Percentiles rank a stretch among this genome's conserved stretches.
phyloP scores from a whole-genome alignment of 352 stramenopile species.

The Phytophthora constricta region DNA sequence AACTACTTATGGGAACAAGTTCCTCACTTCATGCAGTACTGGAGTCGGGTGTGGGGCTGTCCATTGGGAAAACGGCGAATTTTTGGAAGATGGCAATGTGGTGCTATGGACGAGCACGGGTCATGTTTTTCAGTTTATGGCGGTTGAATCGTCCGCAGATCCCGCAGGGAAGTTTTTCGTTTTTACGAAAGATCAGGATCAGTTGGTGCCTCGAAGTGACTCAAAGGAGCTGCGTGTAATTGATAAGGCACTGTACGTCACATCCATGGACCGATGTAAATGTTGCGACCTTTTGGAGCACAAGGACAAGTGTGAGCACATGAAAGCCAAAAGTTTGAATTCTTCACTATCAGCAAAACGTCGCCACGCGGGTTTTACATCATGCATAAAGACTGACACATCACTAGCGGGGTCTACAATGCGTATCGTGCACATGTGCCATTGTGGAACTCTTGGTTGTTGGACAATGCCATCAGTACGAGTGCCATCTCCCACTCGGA shows the following conservation, averaged over 20 bases:
- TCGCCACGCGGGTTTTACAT: slow-evolving; percentile 54
- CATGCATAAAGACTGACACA: slow-evolving; percentile 37
- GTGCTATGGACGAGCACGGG: slow-evolving; percentile 75
- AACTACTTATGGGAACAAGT: slow-evolving; percentile 12
- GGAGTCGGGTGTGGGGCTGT: slow-evolving; percentile 25
- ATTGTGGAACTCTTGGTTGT: slow-evolving; percentile 54
- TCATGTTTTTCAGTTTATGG: slow-evolving; percentile 70
- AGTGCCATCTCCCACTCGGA: slow-evolving; percentile 12
- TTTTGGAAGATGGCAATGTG: slow-evolving; percentile 68
- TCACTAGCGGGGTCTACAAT: slow-evolving; percentile 11
- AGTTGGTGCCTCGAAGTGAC: slow-evolving; percentile 80
- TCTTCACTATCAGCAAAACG: slow-evolving; percentile 15
- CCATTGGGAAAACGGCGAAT: slow-evolving; percentile 69
- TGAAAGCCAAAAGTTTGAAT: not conserved
- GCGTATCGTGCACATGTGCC: slow-evolving; percentile 65
- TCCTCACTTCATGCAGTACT: slow-evolving; percentile 17
- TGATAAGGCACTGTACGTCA: slow-evolving; percentile 59
- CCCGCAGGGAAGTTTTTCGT: slow-evolving; percentile 69
- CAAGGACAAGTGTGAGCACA: slow-evolving; percentile 17
- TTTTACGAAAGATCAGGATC: slow-evolving; percentile 86
- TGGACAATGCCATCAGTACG: slow-evolving; percentile 49
- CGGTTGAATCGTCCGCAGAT: slow-evolving; percentile 26
- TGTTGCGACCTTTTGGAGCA: slow-evolving; percentile 44
- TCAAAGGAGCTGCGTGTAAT: slow-evolving; percentile 64
- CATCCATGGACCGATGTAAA: slow-evolving; percentile 60